Base-by-base conservation (phyloP, 176 grass and related monocot species). In the Paspalum notatum region DNA sequence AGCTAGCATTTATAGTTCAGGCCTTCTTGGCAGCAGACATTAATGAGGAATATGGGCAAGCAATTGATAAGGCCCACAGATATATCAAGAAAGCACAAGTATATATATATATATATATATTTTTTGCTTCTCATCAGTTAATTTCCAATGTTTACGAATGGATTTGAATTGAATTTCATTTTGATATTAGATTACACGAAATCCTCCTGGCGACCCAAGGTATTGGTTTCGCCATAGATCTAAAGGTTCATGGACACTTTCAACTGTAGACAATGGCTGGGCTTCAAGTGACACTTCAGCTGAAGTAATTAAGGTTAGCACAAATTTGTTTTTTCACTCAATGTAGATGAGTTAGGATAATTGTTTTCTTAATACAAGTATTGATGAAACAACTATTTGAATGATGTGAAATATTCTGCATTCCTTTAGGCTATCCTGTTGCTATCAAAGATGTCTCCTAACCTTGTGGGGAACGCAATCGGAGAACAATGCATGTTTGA, bases 1-100 rank as follows among this genome's bases (percentile, higher is more conserved):
- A 94, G 68, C 81, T 80, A 37, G 69, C 79, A 60, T 75, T 86
- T 71, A 86, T 86, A 54, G 51, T 90, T 72, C 91, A 88, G 73
- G 88, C 91, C 56, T 80, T 88, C 14, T 80, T 67, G 3, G 68
- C 91, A 38, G 76, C 81, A 48, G 74, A 79, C 24, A 63, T 88
- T 16, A 17, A 47, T 17, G 18, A 83, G 41, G 85, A 90, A 62
- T 90, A 80, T 83, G 41, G 80, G 14, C 68, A 43, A 61, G 68
- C 74, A 13, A 63, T 88, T 16, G 26, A 80, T 32, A 79, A 37
- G 45, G 85, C 91, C 6, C 63, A 81, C 6, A 55, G 65, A 39
- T 93, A 51, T 24, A 12, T 93, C 3, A 93, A 90, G 52, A 54
- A 80, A 15, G 46, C 85, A 81, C 82, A 89, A 67, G 87, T 84